Evolutionary conservation across 2,329 filamentous ascomycete genomes (phyloP), one percentile per base, ranked within the genome.

Genomic region (Coniella vitis): DNA sequence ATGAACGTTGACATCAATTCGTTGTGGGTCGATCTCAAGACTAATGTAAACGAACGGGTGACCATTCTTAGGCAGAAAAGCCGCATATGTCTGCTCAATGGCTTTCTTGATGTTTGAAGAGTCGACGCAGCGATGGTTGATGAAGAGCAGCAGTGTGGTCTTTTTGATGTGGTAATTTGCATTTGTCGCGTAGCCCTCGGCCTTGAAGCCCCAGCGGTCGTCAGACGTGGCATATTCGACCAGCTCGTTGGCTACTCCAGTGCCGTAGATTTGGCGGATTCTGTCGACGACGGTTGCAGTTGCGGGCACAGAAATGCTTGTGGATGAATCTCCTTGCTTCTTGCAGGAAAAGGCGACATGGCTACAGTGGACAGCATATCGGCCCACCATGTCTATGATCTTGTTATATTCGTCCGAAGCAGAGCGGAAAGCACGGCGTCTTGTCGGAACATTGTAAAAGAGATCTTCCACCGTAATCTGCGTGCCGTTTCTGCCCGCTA

Each of bases 1-100:
- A 65, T 98, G 93, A 1, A 98, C 86, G 58, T 98, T 98, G 61
- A 98, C 94, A 64, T 98, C 93, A 4, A 98, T 89, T 46, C 91
- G 78, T 21, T 86, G 81, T 1, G 93, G 91, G 58, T 97, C 90
- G 49, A 98, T 95, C 52, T 95, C 87, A 2, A 98, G 75, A 61
- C 85, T 93, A 21, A 98, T 74, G 61, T 98, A 98, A 49, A 91
- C 74, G 63, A 97, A 98, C 0, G 93, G 93, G 61, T 95, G 93
- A 2, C 90, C 89, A 31, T 87, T 89, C 67, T 97, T 98, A 0
- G 93, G 93, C 4, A 98, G 70, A 55, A 95, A 97, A 1, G 78
- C 73, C 9, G 84, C 77, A 63, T 97, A 98, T 0, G 86, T 90
- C 61, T 95, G 89, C 65, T 98, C 93, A 3, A 98, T 66, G 1